Percentiles rank a stretch among this genome's conserved stretches.
These are phyloP conservation scores for Tilletiaria anomala DNA, from an alignment of 1,284 basidiomycete species.

Conservation along the genomic window DNA sequence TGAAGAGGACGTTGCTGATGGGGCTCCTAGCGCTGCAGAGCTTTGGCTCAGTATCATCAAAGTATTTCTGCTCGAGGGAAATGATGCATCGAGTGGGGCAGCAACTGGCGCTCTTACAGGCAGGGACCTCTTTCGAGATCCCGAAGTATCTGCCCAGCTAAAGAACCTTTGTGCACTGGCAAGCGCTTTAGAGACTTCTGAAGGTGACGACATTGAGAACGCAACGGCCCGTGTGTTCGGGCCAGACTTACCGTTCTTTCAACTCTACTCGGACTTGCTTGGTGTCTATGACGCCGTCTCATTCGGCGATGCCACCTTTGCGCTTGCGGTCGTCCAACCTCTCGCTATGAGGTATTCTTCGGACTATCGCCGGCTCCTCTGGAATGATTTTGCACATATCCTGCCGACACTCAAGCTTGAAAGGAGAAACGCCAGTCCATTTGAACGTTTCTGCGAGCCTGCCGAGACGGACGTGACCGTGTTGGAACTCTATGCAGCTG, in stretches of 20 bases:
- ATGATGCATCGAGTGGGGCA: slow-evolving; percentile 8
- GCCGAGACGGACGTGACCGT: slow-evolving; percentile 7
- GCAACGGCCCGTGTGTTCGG: too few species aligned
- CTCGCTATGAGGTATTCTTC: slow-evolving; percentile 58
- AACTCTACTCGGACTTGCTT: slow-evolving; percentile 83
- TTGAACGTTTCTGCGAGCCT: background rate
- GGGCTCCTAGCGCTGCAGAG: slow-evolving; percentile 11
- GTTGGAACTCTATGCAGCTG: slow-evolving; percentile 8
- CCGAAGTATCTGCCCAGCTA: too few species aligned
- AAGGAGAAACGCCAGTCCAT: background rate
- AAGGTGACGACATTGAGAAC: too few species aligned
- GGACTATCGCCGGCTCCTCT: slow-evolving; percentile 73
- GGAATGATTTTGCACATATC: slow-evolving; percentile 59
- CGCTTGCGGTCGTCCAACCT: slow-evolving; percentile 60
- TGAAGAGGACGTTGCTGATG: too few species aligned
- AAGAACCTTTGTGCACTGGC: too few species aligned
- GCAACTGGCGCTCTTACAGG: slow-evolving; percentile 24
- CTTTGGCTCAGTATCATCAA: slow-evolving; percentile 65
- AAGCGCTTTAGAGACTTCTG: too few species aligned
- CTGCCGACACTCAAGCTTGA: slow-evolving; percentile 27
- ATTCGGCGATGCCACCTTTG: slow-evolving; percentile 66
- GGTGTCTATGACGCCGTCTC: slow-evolving; percentile 79
- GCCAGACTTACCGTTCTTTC: slow-evolving; percentile 60
- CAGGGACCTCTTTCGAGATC: slow-evolving; percentile 57
- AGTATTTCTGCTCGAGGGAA: slow-evolving; percentile 68